Base-by-base conservation (phyloP, 306 rosid species). In the Dryas alaskensis region DNA sequence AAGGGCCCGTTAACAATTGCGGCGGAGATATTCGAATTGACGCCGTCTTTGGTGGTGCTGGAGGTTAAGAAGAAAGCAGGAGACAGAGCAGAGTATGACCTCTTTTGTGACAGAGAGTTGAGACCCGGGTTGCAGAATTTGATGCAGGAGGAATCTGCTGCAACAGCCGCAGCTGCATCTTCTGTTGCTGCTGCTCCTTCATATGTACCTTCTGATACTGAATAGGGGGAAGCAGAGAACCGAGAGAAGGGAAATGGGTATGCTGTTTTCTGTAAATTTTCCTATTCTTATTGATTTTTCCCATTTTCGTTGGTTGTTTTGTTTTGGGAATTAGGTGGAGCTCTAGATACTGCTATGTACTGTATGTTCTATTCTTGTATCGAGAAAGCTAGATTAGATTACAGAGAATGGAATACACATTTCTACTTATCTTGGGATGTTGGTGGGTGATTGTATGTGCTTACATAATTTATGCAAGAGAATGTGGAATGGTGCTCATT, bases 41-140 rank as follows among this genome's bases (percentile, higher is more conserved):
- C 97, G 17, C 90, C 96, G 4, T 69, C 87, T 5, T 77, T 93
- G 87, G 97, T 93, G 55, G 88, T 93, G 73, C 88, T 93, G 58
- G 98, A 93, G 76, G 89, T 93, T 31, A 93, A 87, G 91, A 93
- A 88, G 72, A 93, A 93, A 78, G 93, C 89, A 61, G 98, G 98
- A 8, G 97, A 93, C 8, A 87, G 55, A 72, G 84, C 77, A 16
- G 97, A 93, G 76, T 91, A 93, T 48, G 96, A 91, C 39, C 88
- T 83, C 8, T 91, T 91, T 60, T 87, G 90, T 58, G 74, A 81
- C 54, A 40, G 61, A 1, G 98, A 93, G 67, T 77, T 93, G 85
- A 89, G 81, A 76, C 93, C 90, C 1, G 92, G 83, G 0, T 39
- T 93, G 80, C 83, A 85, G 78, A 86, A 88, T 58, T 78, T 93